Conservation (phyloP, 805 yeast genomes). For the Candida dajiaensis region DNA sequence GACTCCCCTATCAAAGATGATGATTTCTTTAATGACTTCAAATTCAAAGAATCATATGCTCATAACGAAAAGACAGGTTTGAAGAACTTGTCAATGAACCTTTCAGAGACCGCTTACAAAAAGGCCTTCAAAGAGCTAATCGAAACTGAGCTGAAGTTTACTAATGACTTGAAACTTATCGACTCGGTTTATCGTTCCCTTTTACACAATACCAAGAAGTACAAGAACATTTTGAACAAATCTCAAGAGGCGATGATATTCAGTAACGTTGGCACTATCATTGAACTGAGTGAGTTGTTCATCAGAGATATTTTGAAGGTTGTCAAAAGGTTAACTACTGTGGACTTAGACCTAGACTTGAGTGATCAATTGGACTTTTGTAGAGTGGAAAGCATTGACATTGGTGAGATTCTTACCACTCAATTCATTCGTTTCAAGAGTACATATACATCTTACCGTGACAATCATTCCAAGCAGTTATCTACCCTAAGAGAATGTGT, state of each 20-base stretch:
- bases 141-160: conserved; percentile 30
- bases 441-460: conserved; percentile 28
- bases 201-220: conserved; percentile 24
- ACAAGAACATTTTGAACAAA: conserved; percentile 26
- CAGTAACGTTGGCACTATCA: conserved; percentile 37
- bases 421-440: conserved; percentile 29
- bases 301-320: conserved; percentile 13
- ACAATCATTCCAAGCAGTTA: conserved; percentile 27
- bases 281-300: conserved; percentile 31
- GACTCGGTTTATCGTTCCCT: conserved; percentile 29
- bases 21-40: conserved; percentile 10
- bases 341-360: conserved; percentile 3
- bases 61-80: not conserved
- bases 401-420: conserved; percentile 26
- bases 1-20: conserved; percentile 31
- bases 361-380: conserved; percentile 9
- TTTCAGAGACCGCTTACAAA: conserved; percentile 14
- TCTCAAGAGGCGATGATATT: conserved; percentile 35
- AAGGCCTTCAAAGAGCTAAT: conserved; percentile 24
- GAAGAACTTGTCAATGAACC: conserved; percentile 1
- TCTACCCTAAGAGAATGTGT: conserved; percentile 19
- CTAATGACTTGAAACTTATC: conserved; percentile 24
- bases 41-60: not conserved
- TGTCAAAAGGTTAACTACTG: not conserved
- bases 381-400: conserved; percentile 14